These are phyloP conservation scores for Xylaria sp. DNA, from an alignment of 2,329 filamentous ascomycete genomes.

Conservation along the genomic window DNA sequence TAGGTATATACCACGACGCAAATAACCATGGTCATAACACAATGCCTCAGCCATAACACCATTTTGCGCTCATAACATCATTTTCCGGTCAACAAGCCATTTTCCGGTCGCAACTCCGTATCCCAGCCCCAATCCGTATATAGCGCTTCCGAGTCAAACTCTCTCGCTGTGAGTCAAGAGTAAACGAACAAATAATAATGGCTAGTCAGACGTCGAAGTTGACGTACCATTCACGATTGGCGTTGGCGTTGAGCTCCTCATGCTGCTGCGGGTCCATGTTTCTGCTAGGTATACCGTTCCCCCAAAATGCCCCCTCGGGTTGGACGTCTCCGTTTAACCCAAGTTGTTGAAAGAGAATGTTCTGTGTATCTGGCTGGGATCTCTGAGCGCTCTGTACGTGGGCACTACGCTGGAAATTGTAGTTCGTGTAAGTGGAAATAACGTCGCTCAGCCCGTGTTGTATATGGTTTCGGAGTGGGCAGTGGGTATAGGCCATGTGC, in stretches of 20 bases:
- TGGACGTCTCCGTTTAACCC: neutral
- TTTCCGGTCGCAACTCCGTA: too few relatives aligned
- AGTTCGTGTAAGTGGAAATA: neutral
- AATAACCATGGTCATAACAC: too few relatives aligned
- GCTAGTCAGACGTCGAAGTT: neutral
- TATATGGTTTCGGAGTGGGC: neutral
- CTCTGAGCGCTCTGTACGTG: neutral
- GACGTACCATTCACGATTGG: neutral
- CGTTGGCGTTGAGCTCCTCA: neutral
- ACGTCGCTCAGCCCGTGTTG: neutral
- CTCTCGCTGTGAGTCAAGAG: too few relatives aligned
- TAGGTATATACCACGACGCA: too few relatives aligned
- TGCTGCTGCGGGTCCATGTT: neutral
- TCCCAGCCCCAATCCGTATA: too few relatives aligned
- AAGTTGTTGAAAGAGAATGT: too few relatives aligned
- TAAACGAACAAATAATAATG: too few relatives aligned
- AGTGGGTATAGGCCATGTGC: conserved; percentile 13
- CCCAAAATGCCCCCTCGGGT: neutral
- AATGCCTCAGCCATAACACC: too few relatives aligned
- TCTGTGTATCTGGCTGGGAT: conserved; percentile 4
- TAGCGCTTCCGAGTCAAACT: too few relatives aligned
- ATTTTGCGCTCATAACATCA: too few relatives aligned
- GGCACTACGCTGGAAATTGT: neutral
- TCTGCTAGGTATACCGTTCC: neutral
- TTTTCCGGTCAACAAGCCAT: too few relatives aligned